These are phyloP conservation scores for Chlorella sp. DNA, from an alignment of 139 green algal species.

Conservation along the genomic window DNA sequence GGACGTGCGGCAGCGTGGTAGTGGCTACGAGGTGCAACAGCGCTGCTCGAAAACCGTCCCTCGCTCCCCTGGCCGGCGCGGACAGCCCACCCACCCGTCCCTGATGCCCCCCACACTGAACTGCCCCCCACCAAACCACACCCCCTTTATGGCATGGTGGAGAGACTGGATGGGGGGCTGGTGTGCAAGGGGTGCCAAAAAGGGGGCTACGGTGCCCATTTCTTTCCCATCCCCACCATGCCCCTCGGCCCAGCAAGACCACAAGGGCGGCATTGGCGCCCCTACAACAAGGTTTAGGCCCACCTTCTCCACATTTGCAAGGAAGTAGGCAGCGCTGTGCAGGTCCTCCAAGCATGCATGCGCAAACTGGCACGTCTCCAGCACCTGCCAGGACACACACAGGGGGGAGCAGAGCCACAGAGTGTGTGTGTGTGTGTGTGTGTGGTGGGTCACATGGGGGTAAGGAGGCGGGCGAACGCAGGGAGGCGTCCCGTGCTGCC, in stretches of 20 bases:
- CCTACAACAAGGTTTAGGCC: background rate
- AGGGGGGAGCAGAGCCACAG: too few relatives aligned
- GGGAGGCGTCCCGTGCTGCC: too few relatives aligned
- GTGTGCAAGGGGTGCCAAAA: too few relatives aligned
- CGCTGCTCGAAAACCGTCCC: too few relatives aligned
- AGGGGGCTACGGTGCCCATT: too few relatives aligned
- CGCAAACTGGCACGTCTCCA: conserved; percentile 83
- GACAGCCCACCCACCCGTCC: background rate
- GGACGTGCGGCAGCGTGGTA: too few relatives aligned
- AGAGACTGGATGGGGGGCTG: too few relatives aligned
- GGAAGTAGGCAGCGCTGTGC: background rate
- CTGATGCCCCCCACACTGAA: too few relatives aligned
- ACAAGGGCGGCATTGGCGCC: background rate
- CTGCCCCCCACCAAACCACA: too few relatives aligned
- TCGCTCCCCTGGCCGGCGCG: too few relatives aligned
- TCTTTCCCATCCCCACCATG: background rate
- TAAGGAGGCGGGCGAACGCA: background rate
- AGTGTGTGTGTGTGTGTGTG: background rate
- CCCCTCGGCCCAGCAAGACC: background rate
- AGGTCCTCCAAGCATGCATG: conserved; percentile 22
- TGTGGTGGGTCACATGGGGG: background rate
- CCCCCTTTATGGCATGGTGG: too few relatives aligned
- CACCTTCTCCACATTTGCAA: conserved; percentile 3
- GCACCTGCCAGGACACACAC: background rate
- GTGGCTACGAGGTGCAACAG: too few relatives aligned